A percentile compares a stretch with the other conserved stretches of the same genome.
Evolutionary conservation across 192 early-diverging fungal species (phyloP).

Genomic region (Pilaira anomala): DNA sequence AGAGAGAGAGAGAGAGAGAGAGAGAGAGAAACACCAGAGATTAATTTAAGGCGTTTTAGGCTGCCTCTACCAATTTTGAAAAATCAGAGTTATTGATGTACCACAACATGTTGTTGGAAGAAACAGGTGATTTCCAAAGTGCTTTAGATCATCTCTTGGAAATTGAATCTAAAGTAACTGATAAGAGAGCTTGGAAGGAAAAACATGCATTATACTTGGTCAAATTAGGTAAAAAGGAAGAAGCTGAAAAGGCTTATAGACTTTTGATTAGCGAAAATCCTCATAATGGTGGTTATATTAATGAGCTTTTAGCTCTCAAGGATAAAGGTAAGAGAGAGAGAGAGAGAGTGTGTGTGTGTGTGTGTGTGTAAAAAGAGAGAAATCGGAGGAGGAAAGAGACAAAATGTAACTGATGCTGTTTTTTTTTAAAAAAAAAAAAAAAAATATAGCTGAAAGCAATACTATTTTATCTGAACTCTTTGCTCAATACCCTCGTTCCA

Average conservation of each 20-base stretch:
- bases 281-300: constrained; percentile 71
- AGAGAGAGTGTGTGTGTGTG: too few relatives aligned
- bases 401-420: background rate
- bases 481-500: constrained; percentile 71
- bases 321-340: constrained; percentile 41
- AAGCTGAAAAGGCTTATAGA: constrained; percentile 74
- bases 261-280: constrained; percentile 78
- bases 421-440: background rate
- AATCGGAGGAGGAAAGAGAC: too few relatives aligned
- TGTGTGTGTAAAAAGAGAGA: constrained; percentile 30
- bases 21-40: too few relatives aligned
- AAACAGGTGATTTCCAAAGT: constrained; percentile 68
- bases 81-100: constrained; percentile 84
- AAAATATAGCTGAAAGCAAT: constrained; percentile 2
- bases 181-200: constrained; percentile 71
- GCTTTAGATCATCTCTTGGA: constrained; percentile 77
- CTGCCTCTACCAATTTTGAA: constrained; percentile 47
- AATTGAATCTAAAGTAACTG: constrained; percentile 72
- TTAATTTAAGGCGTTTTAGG: too few relatives aligned
- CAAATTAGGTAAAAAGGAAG: constrained; percentile 61
- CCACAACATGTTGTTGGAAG: constrained; percentile 82
- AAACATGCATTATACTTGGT: constrained; percentile 69
- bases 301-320: constrained; percentile 56
- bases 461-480: constrained; percentile 20
- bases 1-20: too few relatives aligned